A percentile compares a stretch with the other conserved stretches of the same genome.
phyloP scores from a whole-genome alignment of 2,329 filamentous ascomycete species.

The Calonectria ilicicola region DNA sequence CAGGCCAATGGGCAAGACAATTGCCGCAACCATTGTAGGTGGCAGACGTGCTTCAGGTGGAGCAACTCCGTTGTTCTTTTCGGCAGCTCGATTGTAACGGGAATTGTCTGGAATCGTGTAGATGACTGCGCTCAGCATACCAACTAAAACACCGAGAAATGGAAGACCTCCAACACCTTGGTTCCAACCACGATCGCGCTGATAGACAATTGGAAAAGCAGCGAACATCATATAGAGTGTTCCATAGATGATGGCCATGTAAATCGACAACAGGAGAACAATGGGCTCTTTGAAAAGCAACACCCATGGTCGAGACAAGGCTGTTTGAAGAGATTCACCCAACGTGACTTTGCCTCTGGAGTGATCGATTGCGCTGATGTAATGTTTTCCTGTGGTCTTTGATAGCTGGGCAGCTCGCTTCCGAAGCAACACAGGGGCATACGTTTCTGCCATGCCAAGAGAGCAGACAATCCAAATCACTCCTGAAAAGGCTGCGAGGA shows the following conservation, averaged over 20 bases:
- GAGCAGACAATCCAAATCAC: background rate
- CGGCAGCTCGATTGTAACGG: conserved; percentile 48
- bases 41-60: conserved; percentile 73
- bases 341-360: background rate
- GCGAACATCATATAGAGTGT: background rate
- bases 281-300: background rate
- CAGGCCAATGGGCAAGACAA: conserved; percentile 69
- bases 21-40: conserved; percentile 68
- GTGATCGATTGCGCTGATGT: background rate
- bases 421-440: background rate
- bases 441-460: background rate
- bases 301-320: background rate
- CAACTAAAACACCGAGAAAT: background rate
- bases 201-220: background rate
- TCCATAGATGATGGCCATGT: background rate
- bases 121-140: background rate
- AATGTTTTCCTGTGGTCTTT: background rate
- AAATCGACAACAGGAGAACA: background rate
- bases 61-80: conserved; percentile 64
- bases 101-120: background rate
- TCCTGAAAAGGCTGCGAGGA: background rate
- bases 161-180: background rate
- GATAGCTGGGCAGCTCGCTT: background rate
- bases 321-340: background rate
- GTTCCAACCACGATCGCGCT: background rate